phyloP scores from a whole-genome alignment of 805 yeast species.

The Maudiozyma serrabonitensis region DNA sequence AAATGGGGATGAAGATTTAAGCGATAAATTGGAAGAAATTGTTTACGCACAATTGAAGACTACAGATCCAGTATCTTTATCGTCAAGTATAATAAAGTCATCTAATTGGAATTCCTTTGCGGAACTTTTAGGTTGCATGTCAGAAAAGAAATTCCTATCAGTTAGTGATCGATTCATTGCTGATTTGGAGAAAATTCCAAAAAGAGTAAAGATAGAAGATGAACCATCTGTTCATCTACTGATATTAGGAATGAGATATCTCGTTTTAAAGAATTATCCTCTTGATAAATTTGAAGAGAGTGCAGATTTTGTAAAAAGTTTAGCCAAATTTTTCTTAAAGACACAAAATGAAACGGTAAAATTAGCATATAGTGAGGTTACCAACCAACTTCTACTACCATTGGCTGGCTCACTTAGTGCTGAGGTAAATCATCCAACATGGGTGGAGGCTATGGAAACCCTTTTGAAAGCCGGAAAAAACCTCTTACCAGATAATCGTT shows the following conservation, averaged over 20 bases:
- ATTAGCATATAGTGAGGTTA: slow-evolving; percentile 77
- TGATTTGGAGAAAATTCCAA: slow-evolving; percentile 76
- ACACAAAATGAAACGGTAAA: slow-evolving; percentile 58
- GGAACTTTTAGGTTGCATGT: slow-evolving; percentile 81
- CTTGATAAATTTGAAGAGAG: slow-evolving; percentile 85
- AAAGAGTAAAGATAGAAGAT: slow-evolving; percentile 36
- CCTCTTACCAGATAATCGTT: slow-evolving; percentile 36
- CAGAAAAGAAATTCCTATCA: slow-evolving; percentile 68
- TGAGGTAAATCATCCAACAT: slow-evolving; percentile 90
- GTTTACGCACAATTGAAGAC: slow-evolving; percentile 82
- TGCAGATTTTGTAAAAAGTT: slow-evolving; percentile 78
- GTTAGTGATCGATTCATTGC: slow-evolving; percentile 92
- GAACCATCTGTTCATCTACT: slow-evolving; percentile 62
- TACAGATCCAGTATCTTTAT: slow-evolving; percentile 66
- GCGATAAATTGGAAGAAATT: slow-evolving; percentile 81
- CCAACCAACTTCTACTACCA: slow-evolving; percentile 65
- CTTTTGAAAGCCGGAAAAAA: slow-evolving; percentile 44
- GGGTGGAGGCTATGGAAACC: slow-evolving; percentile 72
- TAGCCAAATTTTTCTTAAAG: slow-evolving; percentile 69
- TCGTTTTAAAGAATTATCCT: slow-evolving; percentile 73
- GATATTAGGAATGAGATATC: slow-evolving; percentile 85
- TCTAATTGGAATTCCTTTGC: slow-evolving; percentile 94
- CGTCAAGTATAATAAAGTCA: slow-evolving; percentile 65
- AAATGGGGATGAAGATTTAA: slow-evolving; percentile 65
- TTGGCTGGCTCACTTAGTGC: slow-evolving; percentile 82